Evolutionary conservation across 1,139 yeast genomes (phyloP).

Genomic region (Nakaseomyces delphensis): DNA sequence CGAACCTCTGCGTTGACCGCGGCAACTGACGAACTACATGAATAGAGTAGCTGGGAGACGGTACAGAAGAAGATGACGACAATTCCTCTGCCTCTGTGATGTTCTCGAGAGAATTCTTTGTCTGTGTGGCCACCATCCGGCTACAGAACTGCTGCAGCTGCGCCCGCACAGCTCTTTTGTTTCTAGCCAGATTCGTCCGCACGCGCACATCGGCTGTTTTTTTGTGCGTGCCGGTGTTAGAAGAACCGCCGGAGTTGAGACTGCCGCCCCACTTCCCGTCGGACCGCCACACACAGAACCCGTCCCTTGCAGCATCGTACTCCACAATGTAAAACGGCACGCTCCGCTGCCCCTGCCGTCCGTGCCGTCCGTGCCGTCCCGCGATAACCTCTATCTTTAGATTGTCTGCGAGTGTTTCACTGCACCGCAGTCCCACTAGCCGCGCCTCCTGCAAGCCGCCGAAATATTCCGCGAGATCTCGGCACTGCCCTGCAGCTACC

Average conservation of each 20-base stretch:
- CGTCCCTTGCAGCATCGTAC: conserved; percentile 1
- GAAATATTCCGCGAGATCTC: conserved; percentile 5
- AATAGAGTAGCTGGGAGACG: conserved; percentile 4
- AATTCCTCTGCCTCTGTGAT: neutral
- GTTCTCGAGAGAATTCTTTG: conserved; percentile 1
- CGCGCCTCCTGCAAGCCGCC: conserved; percentile 1
- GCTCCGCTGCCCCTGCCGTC: neutral
- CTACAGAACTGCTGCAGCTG: neutral
- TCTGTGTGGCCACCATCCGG: neutral
- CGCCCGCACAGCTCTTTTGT: neutral
- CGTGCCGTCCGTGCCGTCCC: neutral
- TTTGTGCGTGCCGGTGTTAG: neutral
- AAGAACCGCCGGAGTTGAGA: neutral
- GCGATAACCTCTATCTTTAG: neutral
- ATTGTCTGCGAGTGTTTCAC: conserved; percentile 3
- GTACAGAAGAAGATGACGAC: neutral
- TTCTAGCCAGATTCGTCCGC: neutral
- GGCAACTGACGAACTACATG: too few species aligned
- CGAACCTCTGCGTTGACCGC: neutral
- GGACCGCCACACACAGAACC: conserved; percentile 5
- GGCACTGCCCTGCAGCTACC: neutral
- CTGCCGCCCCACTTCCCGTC: conserved; percentile 6
- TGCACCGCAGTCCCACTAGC: neutral
- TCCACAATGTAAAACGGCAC: conserved; percentile 6
- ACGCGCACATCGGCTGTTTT: neutral